Evolutionary conservation across 805 yeast species (phyloP), one percentile per base, ranked within the genome.

Genomic region (Candida michaelii): DNA sequence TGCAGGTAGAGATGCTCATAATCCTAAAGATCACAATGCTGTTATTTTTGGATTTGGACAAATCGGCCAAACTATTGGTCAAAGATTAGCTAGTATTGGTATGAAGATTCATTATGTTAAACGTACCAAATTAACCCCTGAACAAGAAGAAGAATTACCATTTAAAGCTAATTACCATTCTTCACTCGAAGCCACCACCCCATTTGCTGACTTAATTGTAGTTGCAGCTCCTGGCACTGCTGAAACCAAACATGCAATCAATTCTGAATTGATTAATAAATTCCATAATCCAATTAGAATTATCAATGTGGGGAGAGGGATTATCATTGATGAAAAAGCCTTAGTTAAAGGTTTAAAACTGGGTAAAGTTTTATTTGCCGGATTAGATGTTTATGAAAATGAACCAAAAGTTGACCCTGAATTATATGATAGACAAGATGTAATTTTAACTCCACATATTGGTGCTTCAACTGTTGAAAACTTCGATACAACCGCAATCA

Each of bases 231-330:
- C 95, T 3, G 80, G 80, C 14, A 74, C 80, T 2, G 71, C 77
- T 3, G 72, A 75, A 16, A 83, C 93, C 0, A 51, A 64, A 9
- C 73, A 81, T 53, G 56, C 85, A 46, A 62, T 85, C 46, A 77
- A 83, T 53, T 58, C 56, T 25, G 53, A 66, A 0, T 57, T 82
- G 0, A 67, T 86, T 16, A 59, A 62, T 7, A 51, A 65, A 36
- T 66, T 84, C 43, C 70, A 74, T 30, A 63, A 67, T 30, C 83
- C 85, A 1, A 72, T 82, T 5, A 69, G 86, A 40, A 65, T 86
- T 17, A 80, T 86, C 36, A 86, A 86, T 54, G 80, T 86, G 31
- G 95, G 95, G 1, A 69, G 95, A 46, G 95, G 95, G 1, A 52
- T 74, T 2, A 76, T 85, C 27, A 72, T 86, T 46, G 80, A 85